Base-by-base conservation (phyloP, 306 rosid species). In the Morella rubra region DNA sequence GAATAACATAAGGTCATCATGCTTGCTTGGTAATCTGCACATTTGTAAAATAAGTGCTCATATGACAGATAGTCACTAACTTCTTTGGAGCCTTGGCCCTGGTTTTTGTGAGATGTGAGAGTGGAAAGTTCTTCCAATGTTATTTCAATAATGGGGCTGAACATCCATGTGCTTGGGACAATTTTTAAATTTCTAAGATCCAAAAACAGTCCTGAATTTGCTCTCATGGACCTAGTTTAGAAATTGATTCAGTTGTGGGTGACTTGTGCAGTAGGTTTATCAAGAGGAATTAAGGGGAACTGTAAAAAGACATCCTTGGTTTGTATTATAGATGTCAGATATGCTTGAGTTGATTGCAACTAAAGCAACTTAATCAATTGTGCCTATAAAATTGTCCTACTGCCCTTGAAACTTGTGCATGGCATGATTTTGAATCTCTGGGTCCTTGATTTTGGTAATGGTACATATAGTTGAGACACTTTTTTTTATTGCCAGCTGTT, bases 401-500 rank as follows among this genome's bases (percentile, higher is more conserved):
- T 16, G 47, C 71, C 71, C 42, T n/a, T 3, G 8, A 62, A 62
- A 37, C 44, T 59, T 6, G 47, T 62, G 7, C 9, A 32, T 15
- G 20, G 47, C 67, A 62, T 51, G 53, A 18, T 73, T 62, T 60
- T 69, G 5, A 44, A 32, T 27, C 42, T 42, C 4, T 61, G 24
- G 46, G 60, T 59, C 59, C 51, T 44, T 32, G 41, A 32, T 32
- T 80, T 60, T 11, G n/a, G 44, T 49, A 44, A 24, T 65, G 47
- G 16, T 20, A 22, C 55, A 32, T 61, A 60, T 65, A 44, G 62
- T 71, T 73, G 80, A 58, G 75, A 58, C 77, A 44, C 70, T 45
- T 58, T 82, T 71, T 61, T 42, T 55, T 81, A 77, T 66, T 81
- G 77, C 67, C 86, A 93, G 98, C 80, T 95, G 92, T 86, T 89